These are phyloP conservation scores for Papilionanthe hybrid DNA, from an alignment of 116 monocot species.

Conservation along the genomic window DNA sequence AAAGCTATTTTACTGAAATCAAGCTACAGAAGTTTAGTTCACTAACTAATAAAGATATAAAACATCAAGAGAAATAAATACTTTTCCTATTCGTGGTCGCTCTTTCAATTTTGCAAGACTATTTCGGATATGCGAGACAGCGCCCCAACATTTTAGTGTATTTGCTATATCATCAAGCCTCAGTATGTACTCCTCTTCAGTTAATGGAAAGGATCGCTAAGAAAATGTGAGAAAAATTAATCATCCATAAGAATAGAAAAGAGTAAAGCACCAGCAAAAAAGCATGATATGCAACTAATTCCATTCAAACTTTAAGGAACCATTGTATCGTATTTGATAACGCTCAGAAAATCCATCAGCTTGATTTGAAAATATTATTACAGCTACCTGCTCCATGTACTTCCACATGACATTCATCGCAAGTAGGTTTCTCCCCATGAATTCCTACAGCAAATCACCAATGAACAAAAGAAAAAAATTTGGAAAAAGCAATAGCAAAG, in stretches of 20 bases:
- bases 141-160: slow-evolving; percentile 94
- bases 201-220: slow-evolving; percentile 91
- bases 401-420: slow-evolving; percentile 99
- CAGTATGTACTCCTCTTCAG: slow-evolving; percentile 93
- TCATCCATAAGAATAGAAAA: background rate
- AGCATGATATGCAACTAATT: background rate
- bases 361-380: background rate
- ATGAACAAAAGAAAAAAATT: background rate
- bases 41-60: background rate
- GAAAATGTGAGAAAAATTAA: background rate
- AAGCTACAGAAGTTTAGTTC: background rate
- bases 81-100: slow-evolving; percentile 92
- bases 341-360: background rate
- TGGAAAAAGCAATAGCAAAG: background rate
- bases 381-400: slow-evolving; percentile 85
- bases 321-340: background rate
- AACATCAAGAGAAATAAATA: slow-evolving; percentile 16
- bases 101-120: slow-evolving; percentile 83
- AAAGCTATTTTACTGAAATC: background rate
- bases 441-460: slow-evolving; percentile 53
- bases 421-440: slow-evolving; percentile 87
- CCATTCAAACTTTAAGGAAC: background rate
- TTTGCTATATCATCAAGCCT: slow-evolving; percentile 95
- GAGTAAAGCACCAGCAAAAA: background rate
- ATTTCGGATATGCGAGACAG: slow-evolving; percentile 88